phyloP scores from a whole-genome alignment of 148 eudicot species.

The Chenopodium suecicum region DNA sequence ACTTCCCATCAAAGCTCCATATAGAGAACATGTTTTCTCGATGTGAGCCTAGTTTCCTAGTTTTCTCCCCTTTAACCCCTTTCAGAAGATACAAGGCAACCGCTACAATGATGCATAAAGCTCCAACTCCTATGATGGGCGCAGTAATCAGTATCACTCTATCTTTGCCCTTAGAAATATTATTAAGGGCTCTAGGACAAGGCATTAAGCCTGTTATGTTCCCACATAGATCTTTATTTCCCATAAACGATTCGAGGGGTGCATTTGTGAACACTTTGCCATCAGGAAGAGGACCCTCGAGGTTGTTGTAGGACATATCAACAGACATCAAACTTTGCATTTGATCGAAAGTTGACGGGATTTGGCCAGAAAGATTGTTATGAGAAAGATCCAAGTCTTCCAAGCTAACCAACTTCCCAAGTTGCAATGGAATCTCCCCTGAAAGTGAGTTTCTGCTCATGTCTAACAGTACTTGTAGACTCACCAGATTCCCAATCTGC shows the following conservation, averaged over 20 bases:
- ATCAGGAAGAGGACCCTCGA: constrained; percentile 51
- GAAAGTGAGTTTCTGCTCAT: constrained; percentile 38
- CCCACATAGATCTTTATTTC: constrained; percentile 43
- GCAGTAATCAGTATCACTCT: constrained; percentile 19
- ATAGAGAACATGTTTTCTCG: constrained; percentile 31
- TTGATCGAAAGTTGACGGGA: constrained; percentile 40
- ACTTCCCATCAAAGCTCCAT: constrained; percentile 35
- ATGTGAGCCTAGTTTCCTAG: not conserved
- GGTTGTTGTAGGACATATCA: constrained; percentile 50
- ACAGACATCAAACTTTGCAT: constrained; percentile 27
- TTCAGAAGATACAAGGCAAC: constrained; percentile 1
- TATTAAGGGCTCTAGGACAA: constrained; percentile 21
- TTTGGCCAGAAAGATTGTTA: constrained; percentile 44
- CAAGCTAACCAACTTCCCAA: constrained; percentile 27
- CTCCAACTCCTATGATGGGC: constrained; percentile 23
- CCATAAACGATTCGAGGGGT: constrained; percentile 24
- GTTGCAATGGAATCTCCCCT: constrained; percentile 36
- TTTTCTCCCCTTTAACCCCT: not conserved
- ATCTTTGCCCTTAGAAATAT: not conserved
- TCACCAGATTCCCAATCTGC: constrained; percentile 35
- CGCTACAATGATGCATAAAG: constrained; percentile 17
- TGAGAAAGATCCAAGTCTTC: constrained; percentile 44
- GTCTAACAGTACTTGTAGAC: constrained; percentile 34
- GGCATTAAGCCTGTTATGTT: constrained; percentile 32
- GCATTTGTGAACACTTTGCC: constrained; percentile 34